Base-by-base conservation (phyloP, 2,329 filamentous ascomycete species). In the Verruconis gallopava region DNA sequence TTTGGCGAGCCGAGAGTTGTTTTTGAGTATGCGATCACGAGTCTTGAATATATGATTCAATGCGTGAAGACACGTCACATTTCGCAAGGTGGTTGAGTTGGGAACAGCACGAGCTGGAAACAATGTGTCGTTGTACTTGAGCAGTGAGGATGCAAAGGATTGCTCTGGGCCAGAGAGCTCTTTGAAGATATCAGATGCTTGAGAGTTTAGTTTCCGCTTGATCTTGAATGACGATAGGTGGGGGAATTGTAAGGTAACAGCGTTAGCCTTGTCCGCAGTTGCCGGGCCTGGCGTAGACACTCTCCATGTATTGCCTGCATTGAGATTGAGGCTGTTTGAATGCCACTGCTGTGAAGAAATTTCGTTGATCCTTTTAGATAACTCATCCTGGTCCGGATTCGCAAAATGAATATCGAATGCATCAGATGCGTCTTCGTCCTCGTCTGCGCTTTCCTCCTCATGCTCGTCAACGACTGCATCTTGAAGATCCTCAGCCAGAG, bases 41-140 rank as follows among this genome's bases (percentile, higher is more conserved):
- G 89, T 95, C 59, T 94, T 95, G 61, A 93, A 79, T 32, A 96
- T 70, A 56, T 96, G 91, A 57, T 96, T 96, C 11, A 96, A 67
- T 2, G 81, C 79, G 60, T 98, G 91, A 1, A 95, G 67, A 51
- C 82, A 85, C 13, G 77, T 70, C 40, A 94, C 64, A 32, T 79
- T 75, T 39, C 85, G 77, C 38, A 96, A 58, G 3, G 68, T 71
- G 17, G 72, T 66, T 1, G 83, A 74, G 54, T 89, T 91, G 13
- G 69, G 64, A 2, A 78, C 61, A 1, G 73, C 84, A 34, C 89
- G 73, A 40, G 77, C 76, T 43, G 80, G 84, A 53, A 82, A 83
- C 1, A 95, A 62, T 1, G 93, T 51, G 54, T 96, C 89, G 42
- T 76, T 73, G 55, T 96, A 94, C 50, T 77, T 76, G 58, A 93